Conservation (phyloP, 768 basidiomycete genomes). For the Naganishia friedmannii region DNA sequence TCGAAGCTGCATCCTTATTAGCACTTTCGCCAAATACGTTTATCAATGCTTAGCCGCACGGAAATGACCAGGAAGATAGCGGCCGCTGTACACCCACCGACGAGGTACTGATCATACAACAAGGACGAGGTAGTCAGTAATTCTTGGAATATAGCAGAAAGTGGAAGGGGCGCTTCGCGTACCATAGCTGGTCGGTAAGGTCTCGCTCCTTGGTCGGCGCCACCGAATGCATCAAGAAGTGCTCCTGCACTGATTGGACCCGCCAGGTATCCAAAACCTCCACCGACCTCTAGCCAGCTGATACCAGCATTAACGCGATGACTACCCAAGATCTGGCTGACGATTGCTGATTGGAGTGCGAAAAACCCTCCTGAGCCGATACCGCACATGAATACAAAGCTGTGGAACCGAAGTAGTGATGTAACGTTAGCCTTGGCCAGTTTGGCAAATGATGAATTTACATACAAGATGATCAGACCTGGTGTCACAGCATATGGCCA, state of each 20-base stretch:
- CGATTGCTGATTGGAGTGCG: slow-evolving; percentile 32
- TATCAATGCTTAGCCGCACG: slow-evolving; percentile 16
- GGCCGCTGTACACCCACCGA: slow-evolving; percentile 13
- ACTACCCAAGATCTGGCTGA: slow-evolving; percentile 31
- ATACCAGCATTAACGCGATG: slow-evolving; percentile 32
- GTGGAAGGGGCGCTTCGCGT: neutral
- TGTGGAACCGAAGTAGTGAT: neutral
- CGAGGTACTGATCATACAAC: slow-evolving; percentile 2
- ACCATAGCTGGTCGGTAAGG: slow-evolving; percentile 36
- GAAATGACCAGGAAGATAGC: slow-evolving; percentile 12
- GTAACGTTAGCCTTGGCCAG: neutral
- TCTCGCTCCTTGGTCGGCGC: slow-evolving; percentile 28
- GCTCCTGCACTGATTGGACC: slow-evolving; percentile 35
- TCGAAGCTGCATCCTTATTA: neutral
- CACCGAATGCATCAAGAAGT: slow-evolving; percentile 35
- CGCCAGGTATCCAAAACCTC: slow-evolving; percentile 33
- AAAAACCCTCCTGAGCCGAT: slow-evolving; percentile 36
- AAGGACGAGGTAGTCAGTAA: neutral
- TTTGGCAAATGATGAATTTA: neutral
- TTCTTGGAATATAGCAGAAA: neutral
- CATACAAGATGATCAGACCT: slow-evolving; percentile 31
- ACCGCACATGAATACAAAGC: slow-evolving; percentile 33
- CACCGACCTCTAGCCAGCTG: slow-evolving; percentile 32
- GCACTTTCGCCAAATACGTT: slow-evolving; percentile 15
- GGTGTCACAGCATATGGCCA: slow-evolving; percentile 31